Percentiles rank a stretch among this genome's conserved stretches.
Evolutionary conservation across 495 filamentous ascomycete genomes (phyloP).

Genomic region (Lasiosphaeria hispida): DNA sequence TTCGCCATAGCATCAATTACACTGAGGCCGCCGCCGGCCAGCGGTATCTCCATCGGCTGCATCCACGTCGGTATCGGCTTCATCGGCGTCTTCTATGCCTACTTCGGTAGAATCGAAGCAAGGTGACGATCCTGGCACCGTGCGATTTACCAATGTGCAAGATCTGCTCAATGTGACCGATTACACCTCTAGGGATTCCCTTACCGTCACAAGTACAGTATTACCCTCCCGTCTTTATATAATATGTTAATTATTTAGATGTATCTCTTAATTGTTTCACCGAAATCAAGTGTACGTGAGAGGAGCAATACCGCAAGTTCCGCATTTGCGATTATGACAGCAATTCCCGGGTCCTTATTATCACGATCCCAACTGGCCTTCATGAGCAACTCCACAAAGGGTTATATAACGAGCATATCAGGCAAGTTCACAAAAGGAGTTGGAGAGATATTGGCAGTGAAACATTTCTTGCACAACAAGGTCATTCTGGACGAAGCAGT

Average conservation of each 20-base stretch:
- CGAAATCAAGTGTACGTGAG: neutral
- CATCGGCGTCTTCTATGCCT: neutral
- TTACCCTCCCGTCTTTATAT: too few species aligned
- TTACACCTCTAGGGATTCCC: too few species aligned
- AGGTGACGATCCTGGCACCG: too few species aligned
- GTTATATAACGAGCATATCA: slow-evolving; percentile 5
- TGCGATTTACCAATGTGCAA: too few species aligned
- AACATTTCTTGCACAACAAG: slow-evolving; percentile 14
- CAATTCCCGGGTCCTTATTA: too few species aligned
- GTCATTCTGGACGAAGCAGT: slow-evolving; percentile 23
- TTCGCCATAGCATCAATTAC: too few species aligned
- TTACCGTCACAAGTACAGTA: too few species aligned
- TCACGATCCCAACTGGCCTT: too few species aligned
- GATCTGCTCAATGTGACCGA: too few species aligned
- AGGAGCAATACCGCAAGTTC: slow-evolving; percentile 9
- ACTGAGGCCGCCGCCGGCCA: neutral
- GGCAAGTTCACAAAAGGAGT: slow-evolving; percentile 11
- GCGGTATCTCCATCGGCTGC: neutral
- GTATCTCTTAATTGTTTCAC: too few species aligned
- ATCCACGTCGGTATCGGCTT: neutral
- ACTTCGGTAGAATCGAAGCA: too few species aligned
- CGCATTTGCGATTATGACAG: slow-evolving; percentile 9
- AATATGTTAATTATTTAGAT: too few species aligned
- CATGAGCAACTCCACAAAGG: slow-evolving; percentile 21
- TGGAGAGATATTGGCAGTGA: slow-evolving; percentile 12